phyloP scores from a whole-genome alignment of 2,329 filamentous ascomycete species.

The Colletotrichum eleusines region DNA sequence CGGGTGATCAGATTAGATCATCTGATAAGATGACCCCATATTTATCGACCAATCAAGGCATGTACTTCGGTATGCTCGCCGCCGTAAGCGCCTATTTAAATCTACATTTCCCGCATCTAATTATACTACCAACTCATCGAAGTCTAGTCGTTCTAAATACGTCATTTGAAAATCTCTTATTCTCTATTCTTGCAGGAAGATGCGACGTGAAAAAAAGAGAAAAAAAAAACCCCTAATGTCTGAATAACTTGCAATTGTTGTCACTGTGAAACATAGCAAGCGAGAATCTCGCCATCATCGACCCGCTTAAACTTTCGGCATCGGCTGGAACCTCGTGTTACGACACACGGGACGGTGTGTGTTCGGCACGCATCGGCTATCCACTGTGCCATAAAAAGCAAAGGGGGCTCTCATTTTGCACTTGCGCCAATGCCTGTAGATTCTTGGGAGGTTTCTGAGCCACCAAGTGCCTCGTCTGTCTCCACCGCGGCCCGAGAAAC shows the following conservation, averaged over 20 bases:
- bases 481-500: constrained; percentile 13
- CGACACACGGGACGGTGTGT: background rate
- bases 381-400: background rate
- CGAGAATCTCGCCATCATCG: background rate
- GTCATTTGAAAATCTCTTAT: background rate
- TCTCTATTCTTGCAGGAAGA: background rate
- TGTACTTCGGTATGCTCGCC: background rate
- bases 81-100: constrained; percentile 28
- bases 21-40: constrained; percentile 37
- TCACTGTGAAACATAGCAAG: background rate
- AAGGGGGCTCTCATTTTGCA: too few relatives aligned
- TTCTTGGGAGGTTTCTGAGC: background rate
- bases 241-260: background rate
- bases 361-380: background rate
- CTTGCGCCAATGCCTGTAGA: too few relatives aligned
- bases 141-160: background rate
- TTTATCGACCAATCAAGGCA: constrained; percentile 19
- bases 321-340: constrained; percentile 1
- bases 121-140: background rate
- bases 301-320: constrained; percentile 11
- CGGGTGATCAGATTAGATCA: constrained; percentile 40
- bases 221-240: too few relatives aligned
- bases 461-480: background rate
- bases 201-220: too few relatives aligned
- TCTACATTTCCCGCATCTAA: background rate